A percentile compares a stretch with the other conserved stretches of the same genome.
These are phyloP conservation scores for Teratosphaeria nubilosa DNA, from an alignment of 2,329 filamentous ascomycete species.

Conservation along the genomic window DNA sequence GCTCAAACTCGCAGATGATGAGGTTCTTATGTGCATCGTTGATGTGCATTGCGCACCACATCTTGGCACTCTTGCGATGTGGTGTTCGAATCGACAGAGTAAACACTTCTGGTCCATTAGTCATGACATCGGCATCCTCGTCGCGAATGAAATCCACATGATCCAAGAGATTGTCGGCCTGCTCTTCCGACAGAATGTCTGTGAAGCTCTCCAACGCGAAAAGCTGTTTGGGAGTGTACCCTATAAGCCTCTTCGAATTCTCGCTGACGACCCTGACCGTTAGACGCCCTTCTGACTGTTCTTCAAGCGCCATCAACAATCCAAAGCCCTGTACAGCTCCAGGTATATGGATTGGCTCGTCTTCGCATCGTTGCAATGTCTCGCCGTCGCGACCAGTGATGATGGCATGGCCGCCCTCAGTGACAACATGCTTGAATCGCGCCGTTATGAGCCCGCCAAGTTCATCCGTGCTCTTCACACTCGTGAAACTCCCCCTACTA, in stretches of 20 bases:
- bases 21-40: conserved; percentile 57
- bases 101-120: conserved; percentile 79
- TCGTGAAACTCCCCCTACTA: conserved; percentile 11
- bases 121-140: conserved; percentile 62
- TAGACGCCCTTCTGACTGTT: conserved; percentile 57
- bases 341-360: conserved; percentile 82
- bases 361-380: conserved; percentile 69
- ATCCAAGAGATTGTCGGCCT: conserved; percentile 72
- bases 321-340: conserved; percentile 76
- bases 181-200: conserved; percentile 76
- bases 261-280: conserved; percentile 68
- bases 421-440: conserved; percentile 69
- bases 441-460: conserved; percentile 50
- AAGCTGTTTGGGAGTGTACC: conserved; percentile 65
- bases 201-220: conserved; percentile 67
- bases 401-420: conserved; percentile 68
- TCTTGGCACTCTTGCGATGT: conserved; percentile 48
- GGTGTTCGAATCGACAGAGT: conserved; percentile 60
- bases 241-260: conserved; percentile 65
- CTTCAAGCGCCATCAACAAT: conserved; percentile 61
- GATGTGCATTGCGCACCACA: conserved; percentile 83
- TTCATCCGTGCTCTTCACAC: conserved; percentile 32
- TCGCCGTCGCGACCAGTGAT: conserved; percentile 69
- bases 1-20: conserved; percentile 79
- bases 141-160: conserved; percentile 83